phyloP scores from a whole-genome alignment of 257 asterid genomes.

The Gynochthodes officinalis region DNA sequence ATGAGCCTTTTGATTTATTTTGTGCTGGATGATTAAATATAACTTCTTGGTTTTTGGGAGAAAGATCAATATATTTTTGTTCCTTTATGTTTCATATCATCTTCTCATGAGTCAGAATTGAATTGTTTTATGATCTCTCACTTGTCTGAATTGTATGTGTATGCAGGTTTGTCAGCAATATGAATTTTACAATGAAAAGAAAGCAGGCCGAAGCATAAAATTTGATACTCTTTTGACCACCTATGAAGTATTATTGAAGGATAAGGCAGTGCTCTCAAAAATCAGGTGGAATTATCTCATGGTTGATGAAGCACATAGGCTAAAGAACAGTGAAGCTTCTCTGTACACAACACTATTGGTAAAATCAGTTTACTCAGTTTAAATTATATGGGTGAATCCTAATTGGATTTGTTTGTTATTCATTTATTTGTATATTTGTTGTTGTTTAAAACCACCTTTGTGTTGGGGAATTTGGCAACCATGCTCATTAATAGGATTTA shows the following conservation, averaged over 20 bases:
- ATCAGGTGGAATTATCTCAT: conserved; percentile 96
- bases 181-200: conserved; percentile 80
- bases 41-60: neutral
- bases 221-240: conserved; percentile 93
- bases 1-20: too few species aligned
- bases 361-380: conserved; percentile 22
- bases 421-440: neutral
- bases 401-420: neutral
- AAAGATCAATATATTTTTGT: too few species aligned
- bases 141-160: conserved; percentile 8
- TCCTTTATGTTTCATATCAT: too few species aligned
- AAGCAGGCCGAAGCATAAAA: conserved; percentile 59
- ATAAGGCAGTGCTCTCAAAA: conserved; percentile 84
- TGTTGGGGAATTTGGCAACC: neutral
- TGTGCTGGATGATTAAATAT: too few species aligned
- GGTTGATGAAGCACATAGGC: conserved; percentile 99
- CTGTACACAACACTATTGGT: conserved; percentile 75
- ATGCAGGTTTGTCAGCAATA: conserved; percentile 94
- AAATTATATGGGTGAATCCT: conserved; percentile 4
- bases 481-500: neutral
- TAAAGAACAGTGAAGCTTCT: conserved; percentile 97
- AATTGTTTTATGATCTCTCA: conserved; percentile 2
- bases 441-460: neutral
- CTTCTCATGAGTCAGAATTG: neutral
- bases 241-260: conserved; percentile 91